Percentiles rank a stretch among this genome's conserved stretches.
Conservation (phyloP, 2,329 filamentous ascomycete genomes). For the Fusarium metavorans region DNA sequence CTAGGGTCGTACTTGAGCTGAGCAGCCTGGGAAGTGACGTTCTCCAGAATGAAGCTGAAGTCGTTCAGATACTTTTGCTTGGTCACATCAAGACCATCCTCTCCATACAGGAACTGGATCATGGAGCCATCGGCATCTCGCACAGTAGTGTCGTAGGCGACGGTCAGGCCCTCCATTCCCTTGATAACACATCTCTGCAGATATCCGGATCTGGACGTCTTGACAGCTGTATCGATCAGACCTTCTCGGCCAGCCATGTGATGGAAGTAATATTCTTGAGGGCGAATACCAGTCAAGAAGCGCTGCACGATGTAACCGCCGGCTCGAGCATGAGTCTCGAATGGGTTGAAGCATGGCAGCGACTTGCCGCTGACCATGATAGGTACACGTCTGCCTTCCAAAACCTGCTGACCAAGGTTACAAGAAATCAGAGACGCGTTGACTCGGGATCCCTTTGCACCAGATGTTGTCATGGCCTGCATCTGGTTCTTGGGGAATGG, state of each 20-base stretch:
- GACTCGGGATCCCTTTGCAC: slow-evolving; percentile 91
- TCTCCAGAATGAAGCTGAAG: slow-evolving; percentile 90
- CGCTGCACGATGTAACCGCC: slow-evolving; percentile 95
- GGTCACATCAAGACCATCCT: slow-evolving; percentile 93
- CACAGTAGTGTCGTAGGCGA: slow-evolving; percentile 94
- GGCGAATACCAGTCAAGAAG: slow-evolving; percentile 97
- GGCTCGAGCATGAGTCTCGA: slow-evolving; percentile 88
- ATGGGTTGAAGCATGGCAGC: slow-evolving; percentile 91
- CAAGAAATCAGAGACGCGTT: slow-evolving; percentile 98
- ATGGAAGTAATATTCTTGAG: slow-evolving; percentile 99
- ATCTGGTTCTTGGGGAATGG: slow-evolving; percentile 97
- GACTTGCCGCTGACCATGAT: slow-evolving; percentile 99
- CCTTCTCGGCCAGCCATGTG: slow-evolving; percentile 99
- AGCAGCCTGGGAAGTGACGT: slow-evolving; percentile 83
- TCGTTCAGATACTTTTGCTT: slow-evolving; percentile 93
- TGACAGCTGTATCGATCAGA: slow-evolving; percentile 98
- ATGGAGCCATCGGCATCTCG: slow-evolving; percentile 93
- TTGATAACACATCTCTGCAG: slow-evolving; percentile 97
- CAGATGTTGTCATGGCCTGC: slow-evolving; percentile 98
- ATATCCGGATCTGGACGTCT: slow-evolving; percentile 97
- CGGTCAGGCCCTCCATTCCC: slow-evolving; percentile 94
- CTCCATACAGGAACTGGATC: slow-evolving; percentile 95
- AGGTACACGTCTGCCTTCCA: slow-evolving; percentile 94
- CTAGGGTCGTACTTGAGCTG: slow-evolving; percentile 76
- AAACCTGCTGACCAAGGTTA: slow-evolving; percentile 94